A percentile compares a stretch with the other conserved stretches of the same genome.
Evolutionary conservation across 2,329 filamentous ascomycete genomes (phyloP).

Genomic region (Periconia macrospinosa): DNA sequence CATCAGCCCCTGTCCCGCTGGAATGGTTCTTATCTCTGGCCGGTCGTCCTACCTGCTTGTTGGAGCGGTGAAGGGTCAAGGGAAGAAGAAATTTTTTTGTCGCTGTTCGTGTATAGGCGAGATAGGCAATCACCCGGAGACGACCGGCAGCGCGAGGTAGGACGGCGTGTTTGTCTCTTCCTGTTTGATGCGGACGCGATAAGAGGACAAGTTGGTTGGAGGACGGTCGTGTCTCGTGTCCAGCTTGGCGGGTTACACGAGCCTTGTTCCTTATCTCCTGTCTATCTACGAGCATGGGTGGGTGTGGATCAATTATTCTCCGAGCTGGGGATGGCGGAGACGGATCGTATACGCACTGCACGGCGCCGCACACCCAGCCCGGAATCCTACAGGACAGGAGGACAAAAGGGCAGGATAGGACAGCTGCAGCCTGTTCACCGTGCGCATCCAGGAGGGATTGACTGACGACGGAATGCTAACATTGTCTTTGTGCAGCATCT

Average conservation of each 20-base stretch:
- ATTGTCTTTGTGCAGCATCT: constrained; percentile 50
- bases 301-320: constrained; percentile 27
- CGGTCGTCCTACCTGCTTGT: constrained; percentile 16
- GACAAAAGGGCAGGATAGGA: neutral
- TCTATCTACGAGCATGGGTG: constrained; percentile 11
- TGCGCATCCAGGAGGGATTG: neutral
- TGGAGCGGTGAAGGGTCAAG: neutral
- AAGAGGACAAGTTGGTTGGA: constrained; percentile 7
- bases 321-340: constrained; percentile 21
- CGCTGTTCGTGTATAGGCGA: too few species aligned
- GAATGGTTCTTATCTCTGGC: constrained; percentile 22
- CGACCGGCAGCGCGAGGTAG: neutral
- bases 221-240: constrained; percentile 28
- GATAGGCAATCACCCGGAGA: constrained; percentile 3
- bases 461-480: constrained; percentile 23
- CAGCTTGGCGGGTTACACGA: constrained; percentile 24
- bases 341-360: too few species aligned
- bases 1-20: constrained; percentile 19
- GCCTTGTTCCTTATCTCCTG: constrained; percentile 34
- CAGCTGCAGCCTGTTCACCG: neutral
- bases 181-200: neutral
- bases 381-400: neutral
- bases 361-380: neutral
- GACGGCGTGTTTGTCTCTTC: neutral
- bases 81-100: constrained; percentile 2